Evolutionary conservation across 208 protist genomes (phyloP), one percentile per base, ranked within the genome.

Genomic region (Crithidia bombi): DNA sequence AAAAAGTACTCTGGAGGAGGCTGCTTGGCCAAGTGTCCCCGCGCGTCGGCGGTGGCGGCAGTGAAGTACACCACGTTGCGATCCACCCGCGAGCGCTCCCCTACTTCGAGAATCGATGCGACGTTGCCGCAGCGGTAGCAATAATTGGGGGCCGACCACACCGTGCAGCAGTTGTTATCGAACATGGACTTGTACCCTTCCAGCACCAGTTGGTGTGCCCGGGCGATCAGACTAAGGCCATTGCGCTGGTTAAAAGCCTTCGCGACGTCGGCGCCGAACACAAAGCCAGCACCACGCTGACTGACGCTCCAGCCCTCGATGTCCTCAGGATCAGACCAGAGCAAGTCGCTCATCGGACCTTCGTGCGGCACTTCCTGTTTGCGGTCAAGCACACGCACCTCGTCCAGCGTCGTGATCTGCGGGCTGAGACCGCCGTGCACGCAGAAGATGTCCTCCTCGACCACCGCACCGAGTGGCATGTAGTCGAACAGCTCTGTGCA

Each of bases 101-200:
- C 89, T 17, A 98, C 81, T 57, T 98, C 83, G 51, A 98, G 79
- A 28, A 98, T 96, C 17, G 94, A 94, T 2, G 93, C 97, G 3
- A 98, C 86, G 89, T 97, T 97, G 26, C 98, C 98, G 74, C 98
- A 96, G 2, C 91, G 85, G 82, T 98, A 98, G 75, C 94, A 98
- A 81, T 98, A 98, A 69, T 98, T 98, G 23, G 97, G 96, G 6
- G 95, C 95, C 1, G 95, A 98, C 95, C 96, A 98, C 63, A 99
- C 96, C 19, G 97, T 99, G 50, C 93, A 92, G 50, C 95, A 93
- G 54, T 79, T 92, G 52, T 90, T 84, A 51, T 98, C 86, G 72
- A 98, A 98, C 86, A 97, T 95, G 2, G 80, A 89, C 65, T 97
- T 96, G 77, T 97, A 98, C 1, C 97, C 97, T 56, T 98, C 96